These are phyloP conservation scores for Albugo laibachii DNA, from an alignment of 352 stramenopile species.

Conservation along the genomic window DNA sequence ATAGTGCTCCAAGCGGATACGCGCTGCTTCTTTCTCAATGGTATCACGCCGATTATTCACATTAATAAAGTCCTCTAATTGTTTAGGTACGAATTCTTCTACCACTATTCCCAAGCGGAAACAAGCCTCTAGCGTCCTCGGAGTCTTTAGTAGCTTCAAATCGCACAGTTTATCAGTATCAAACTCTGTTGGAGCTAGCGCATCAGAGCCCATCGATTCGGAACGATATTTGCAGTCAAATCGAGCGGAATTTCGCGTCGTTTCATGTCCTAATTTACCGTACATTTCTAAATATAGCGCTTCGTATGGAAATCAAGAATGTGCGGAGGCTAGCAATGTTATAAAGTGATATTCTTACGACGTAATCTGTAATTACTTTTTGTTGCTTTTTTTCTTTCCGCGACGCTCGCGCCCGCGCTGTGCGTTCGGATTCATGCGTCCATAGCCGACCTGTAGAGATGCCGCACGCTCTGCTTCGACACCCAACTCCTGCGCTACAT, in stretches of 20 bases:
- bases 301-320: neutral
- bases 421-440: constrained; percentile 91
- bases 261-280: neutral
- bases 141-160: constrained; percentile 22
- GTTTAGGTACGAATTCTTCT: constrained; percentile 41
- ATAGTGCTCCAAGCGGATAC: constrained; percentile 49
- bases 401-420: constrained; percentile 90
- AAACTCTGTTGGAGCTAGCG: no score
- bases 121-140: constrained; percentile 49
- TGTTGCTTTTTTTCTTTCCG: constrained; percentile 92
- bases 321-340: no score
- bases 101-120: constrained; percentile 39
- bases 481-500: constrained; percentile 85
- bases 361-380: constrained; percentile 5
- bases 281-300: neutral
- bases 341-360: no score
- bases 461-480: constrained; percentile 83
- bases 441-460: constrained; percentile 84
- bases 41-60: constrained; percentile 30
- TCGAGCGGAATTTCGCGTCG: neutral
- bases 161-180: no score
- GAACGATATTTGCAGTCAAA: no score
- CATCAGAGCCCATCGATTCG: no score
- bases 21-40: constrained; percentile 50
- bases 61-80: constrained; percentile 30